Base-by-base conservation (phyloP, 768 basidiomycete species). In the Pulveroboletus sp. region DNA sequence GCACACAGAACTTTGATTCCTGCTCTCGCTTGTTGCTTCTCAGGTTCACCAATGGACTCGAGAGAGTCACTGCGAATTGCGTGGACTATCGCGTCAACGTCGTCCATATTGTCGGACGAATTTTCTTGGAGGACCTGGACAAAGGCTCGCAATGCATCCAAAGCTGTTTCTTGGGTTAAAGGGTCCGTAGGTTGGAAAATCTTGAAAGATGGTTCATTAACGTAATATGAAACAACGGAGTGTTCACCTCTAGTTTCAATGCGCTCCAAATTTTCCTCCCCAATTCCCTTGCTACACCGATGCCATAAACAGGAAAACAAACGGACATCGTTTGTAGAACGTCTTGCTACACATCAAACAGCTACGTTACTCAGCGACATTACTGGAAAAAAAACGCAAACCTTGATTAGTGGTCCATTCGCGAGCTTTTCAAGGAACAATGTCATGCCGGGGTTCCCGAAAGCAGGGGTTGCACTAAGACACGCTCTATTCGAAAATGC, bases 361-460 rank as follows among this genome's bases (percentile, higher is more conserved):
- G 31, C 40, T 23, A 39, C 47, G 25, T 56, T 20, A 52, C 24
- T 25, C 13, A 9, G 43, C 35, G 6, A 20, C 34, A 48, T 24
- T 8, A 21, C 24, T 20, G n/a, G n/a, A 23, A 31, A 17, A 17
- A 19, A 32, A 46, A 40, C 11, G 10, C 46, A 21, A 25, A 90
- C 93, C 82, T 98, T 99, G 1, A 74, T 70, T 5, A 88, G 85
- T 3, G 87, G 85, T 5, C 88, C 87, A 3, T 89, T 86, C 2
- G 83, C 77, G 34, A 98, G 77, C 67, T 98, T 99, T 60, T 99
- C 97, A 37, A 97, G 65, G 64, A 97, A 93, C 2, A 97, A 74
- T 6, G 91, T 87, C 29, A 94, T 79, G 1, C 93, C 94, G 51
- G 92, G 72, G 5, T 79, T 78, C 0, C 93, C 94, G 59, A 98